Conservation (phyloP, 805 yeast species). For the Blastobotrys parvus region DNA sequence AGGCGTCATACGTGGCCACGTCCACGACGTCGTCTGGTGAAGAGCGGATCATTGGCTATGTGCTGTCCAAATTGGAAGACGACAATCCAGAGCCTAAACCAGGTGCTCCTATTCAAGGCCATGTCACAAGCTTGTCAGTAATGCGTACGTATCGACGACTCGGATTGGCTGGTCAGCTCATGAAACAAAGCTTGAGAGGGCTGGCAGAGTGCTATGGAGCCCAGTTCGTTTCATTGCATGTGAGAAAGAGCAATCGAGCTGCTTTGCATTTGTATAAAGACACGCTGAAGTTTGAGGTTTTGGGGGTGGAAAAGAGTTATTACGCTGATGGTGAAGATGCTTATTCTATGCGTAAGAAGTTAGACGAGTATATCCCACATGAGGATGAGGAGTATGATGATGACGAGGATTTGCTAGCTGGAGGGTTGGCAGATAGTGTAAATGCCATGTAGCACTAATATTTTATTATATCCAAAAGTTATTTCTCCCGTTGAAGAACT, state of each 20-base stretch:
- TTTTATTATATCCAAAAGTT: background rate
- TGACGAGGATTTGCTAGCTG: slow-evolving; percentile 20
- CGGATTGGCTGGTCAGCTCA: slow-evolving; percentile 88
- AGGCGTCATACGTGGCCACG: slow-evolving; percentile 88
- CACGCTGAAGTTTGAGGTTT: slow-evolving; percentile 73
- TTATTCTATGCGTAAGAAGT: slow-evolving; percentile 77
- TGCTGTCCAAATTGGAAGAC: slow-evolving; percentile 93
- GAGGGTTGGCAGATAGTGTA: slow-evolving; percentile 10
- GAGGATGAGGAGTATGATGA: slow-evolving; percentile 17
- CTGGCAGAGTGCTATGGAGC: slow-evolving; percentile 76
- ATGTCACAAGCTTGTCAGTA: slow-evolving; percentile 86
- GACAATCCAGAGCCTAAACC: slow-evolving; percentile 15
- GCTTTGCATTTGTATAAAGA: slow-evolving; percentile 88
- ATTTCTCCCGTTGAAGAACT: slow-evolving; percentile 16
- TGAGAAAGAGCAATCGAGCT: slow-evolving; percentile 86
- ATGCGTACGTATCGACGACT: slow-evolving; percentile 92
- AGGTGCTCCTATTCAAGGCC: slow-evolving; percentile 57
- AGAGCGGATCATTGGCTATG: slow-evolving; percentile 92
- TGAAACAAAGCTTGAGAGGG: slow-evolving; percentile 66
- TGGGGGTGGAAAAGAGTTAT: slow-evolving; percentile 76
- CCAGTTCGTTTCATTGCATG: slow-evolving; percentile 81
- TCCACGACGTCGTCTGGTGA: slow-evolving; percentile 57
- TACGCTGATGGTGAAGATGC: slow-evolving; percentile 98
- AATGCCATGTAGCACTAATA: background rate
- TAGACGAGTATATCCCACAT: slow-evolving; percentile 26